Conservation (phyloP, 176 grass and related monocot genomes). For the Panicum miliaceum region DNA sequence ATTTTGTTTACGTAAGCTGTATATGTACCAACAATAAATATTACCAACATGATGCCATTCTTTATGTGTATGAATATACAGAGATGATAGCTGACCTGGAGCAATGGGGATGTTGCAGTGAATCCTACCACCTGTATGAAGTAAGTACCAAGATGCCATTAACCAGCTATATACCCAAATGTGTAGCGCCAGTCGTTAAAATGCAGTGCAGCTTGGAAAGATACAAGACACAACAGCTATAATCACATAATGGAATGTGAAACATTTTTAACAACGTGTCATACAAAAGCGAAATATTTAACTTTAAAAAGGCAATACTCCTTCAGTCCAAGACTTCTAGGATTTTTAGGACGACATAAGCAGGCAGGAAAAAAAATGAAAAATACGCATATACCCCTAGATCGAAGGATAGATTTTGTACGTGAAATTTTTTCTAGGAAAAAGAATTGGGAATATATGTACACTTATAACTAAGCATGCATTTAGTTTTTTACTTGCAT, state of each 20-base stretch:
- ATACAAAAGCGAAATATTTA: no score
- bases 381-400: not conserved
- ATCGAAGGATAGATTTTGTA: not conserved
- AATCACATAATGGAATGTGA: no score
- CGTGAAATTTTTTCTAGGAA: not conserved
- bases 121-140: slow-evolving; percentile 24
- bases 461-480: not conserved
- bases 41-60: not conserved
- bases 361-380: no score
- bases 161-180: no score
- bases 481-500: not conserved
- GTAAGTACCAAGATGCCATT: not conserved
- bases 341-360: no score
- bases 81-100: not conserved
- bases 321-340: no score
- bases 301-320: no score
- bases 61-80: not conserved
- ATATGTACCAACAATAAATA: not conserved
- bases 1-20: not conserved
- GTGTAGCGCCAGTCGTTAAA: not conserved
- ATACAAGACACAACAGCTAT: no score
- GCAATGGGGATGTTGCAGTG: slow-evolving; percentile 26
- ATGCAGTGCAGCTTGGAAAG: no score
- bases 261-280: no score
- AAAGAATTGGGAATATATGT: not conserved